Conservation (phyloP, 345 rosid genomes). For the Eucalyptus regnans region DNA sequence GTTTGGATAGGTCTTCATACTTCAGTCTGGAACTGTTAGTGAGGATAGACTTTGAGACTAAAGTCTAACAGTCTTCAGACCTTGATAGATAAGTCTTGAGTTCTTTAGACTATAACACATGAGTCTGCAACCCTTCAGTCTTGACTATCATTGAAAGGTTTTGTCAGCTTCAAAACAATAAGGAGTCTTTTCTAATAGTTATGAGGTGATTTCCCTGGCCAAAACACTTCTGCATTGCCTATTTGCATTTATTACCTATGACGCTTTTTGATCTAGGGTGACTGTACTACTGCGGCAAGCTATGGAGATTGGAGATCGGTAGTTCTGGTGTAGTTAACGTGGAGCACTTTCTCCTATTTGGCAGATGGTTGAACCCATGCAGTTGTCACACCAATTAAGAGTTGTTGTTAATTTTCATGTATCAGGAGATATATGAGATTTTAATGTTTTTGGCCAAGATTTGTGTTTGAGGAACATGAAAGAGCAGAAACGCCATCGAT, state of each 20-base stretch:
- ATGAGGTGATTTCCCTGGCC: not conserved
- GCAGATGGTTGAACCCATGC: not conserved
- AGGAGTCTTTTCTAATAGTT: too few species aligned
- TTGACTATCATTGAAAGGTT: too few species aligned
- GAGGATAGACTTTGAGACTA: too few species aligned
- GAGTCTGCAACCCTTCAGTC: too few species aligned
- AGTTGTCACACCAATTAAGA: not conserved
- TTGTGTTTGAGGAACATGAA: not conserved
- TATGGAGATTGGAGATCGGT: not conserved
- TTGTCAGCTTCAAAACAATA: too few species aligned
- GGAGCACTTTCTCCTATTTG: not conserved
- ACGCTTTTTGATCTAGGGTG: not conserved
- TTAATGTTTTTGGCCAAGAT: not conserved
- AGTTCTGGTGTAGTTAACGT: not conserved
- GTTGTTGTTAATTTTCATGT: not conserved
- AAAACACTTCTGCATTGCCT: not conserved
- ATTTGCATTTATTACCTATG: not conserved
- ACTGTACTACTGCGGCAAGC: not conserved
- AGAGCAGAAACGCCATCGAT: not conserved
- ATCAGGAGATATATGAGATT: not conserved
- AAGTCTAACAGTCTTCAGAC: too few species aligned
- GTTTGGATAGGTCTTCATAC: too few species aligned
- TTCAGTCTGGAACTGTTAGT: too few species aligned
- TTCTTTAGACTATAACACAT: too few species aligned
- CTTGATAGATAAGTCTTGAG: too few species aligned